A percentile compares a stretch with the other conserved stretches of the same genome.
Conservation (phyloP, 1,284 basidiomycete species). For the Rhodotorula sp. region DNA sequence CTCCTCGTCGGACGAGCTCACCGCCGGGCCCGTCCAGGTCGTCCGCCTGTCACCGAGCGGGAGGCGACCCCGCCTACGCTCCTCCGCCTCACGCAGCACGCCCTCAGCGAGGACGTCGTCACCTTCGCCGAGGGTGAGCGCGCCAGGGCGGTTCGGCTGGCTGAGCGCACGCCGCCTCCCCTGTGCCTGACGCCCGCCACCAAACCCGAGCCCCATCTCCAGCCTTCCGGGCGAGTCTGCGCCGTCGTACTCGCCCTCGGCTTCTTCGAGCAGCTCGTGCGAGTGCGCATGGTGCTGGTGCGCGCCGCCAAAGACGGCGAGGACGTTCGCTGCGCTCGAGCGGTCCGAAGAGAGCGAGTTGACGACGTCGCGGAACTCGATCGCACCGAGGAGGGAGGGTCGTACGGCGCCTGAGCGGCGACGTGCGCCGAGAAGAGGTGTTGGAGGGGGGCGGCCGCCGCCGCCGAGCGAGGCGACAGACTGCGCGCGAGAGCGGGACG, state of each 20-base stretch:
- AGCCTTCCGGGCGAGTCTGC: neutral
- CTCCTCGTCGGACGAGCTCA: constrained; percentile 6
- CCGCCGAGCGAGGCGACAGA: neutral
- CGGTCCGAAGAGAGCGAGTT: constrained; percentile 64
- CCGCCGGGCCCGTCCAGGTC: neutral
- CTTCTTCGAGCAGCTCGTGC: constrained; percentile 7
- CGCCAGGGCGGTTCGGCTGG: constrained; percentile 1
- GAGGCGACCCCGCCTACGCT: neutral
- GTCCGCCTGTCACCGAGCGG: neutral
- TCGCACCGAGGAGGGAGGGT: constrained; percentile 78
- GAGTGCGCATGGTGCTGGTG: constrained; percentile 24
- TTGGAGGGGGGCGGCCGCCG: neutral
- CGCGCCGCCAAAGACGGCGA: constrained; percentile 36
- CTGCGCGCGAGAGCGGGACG: constrained; percentile 11
- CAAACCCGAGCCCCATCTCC: constrained; percentile 4
- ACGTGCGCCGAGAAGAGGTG: constrained; percentile 9
- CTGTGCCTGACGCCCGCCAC: neutral
- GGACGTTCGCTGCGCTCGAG: constrained; percentile 20
- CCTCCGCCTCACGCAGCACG: neutral
- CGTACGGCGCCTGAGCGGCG: constrained; percentile 30
- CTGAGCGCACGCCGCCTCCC: constrained; percentile 9
- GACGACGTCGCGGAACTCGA: constrained; percentile 90
- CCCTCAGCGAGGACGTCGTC: constrained; percentile 11
- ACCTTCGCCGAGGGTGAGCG: neutral
- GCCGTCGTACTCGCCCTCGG: neutral